Base-by-base conservation (phyloP, 164 flowering plant species). In the Stephania cephalantha region DNA sequence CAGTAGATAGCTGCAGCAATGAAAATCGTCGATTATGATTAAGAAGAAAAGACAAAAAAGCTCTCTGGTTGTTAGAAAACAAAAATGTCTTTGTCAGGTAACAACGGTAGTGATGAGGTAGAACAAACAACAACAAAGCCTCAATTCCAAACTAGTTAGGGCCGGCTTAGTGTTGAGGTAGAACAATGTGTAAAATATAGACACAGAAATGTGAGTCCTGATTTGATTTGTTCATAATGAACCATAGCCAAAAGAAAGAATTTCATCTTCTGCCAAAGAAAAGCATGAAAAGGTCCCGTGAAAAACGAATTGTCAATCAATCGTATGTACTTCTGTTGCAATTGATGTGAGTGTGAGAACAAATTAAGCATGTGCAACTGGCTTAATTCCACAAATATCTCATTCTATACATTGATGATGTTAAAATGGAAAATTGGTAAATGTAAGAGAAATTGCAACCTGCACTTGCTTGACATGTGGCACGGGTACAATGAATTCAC, bases 1-100 rank as follows among this genome's bases (percentile, higher is more conserved):
- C 90, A 29, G 88, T 77, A 75, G 99, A 89, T 76, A 96, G 79
- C 99, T 96, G 93, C 80, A 86, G 68, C 35, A 72, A 64, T 10
- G 77, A 35, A 20, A 42, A 53, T 17, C 42, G 25, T 25, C 10
- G 20, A n/a, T 64, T 66, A 30, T 66, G 20, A 71, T 42, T 9
- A 18, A 5, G 22, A 68, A 48, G 71, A 74, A 46, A 29, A 46
- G 17, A n/a, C 64, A 58, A 18, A 17, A 15, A 13, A 22, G 44
- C 31, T 42, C 71, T 48, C 53, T 48, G 8, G 11, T 48, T 48
- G 53, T 48, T 12, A 2, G 29, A 67, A 5, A 12, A 10, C 69
- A 22, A 67, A 31, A 67, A 25, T 25, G 25, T 25, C 25, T n/a
- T n/a, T 25, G 25, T 25, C 25, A 25, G 25, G 25, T 25, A 25